Base-by-base conservation (phyloP, 2,329 filamentous ascomycete species). In the Berkeleyomyces rouxiae region DNA sequence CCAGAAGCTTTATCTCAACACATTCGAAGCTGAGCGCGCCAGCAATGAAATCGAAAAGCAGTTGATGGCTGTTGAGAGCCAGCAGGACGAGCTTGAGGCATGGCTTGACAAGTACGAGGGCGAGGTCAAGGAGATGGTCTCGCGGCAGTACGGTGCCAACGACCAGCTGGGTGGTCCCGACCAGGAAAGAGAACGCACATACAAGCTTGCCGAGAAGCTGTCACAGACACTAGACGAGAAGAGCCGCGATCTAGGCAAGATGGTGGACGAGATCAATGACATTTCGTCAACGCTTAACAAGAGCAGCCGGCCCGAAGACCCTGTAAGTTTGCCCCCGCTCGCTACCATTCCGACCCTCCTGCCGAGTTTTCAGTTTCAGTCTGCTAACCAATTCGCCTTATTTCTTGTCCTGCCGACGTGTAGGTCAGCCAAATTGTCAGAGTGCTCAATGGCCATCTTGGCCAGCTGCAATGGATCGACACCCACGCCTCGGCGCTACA, bases 181-280 rank as follows among this genome's bases (percentile, higher is more conserved):
- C 71, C 90, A 95, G 74, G 93, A 99, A 76, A 85, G 93, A 58
- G 93, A 99, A 79, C 82, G 87, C 72, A 97, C 92, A 67, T 96
- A 97, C 77, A 95, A 96, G 79, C 78, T 95, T 61, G 93, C 93
- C 1, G 93, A 99, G 78, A 93, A 90, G 73, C 80, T 96, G 67
- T 90, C 90, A 9, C 89, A 95, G 71, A 84, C 89, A 67, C 78
- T 99, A 67, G 91, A 95, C 64, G 90, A 95, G 68, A 95, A 97
- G 83, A 90, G 90, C 70, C 88, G 90, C 71, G 90, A 96, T 71
- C 78, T 99, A 66, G 85, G 84, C 58, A 92, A 90, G 75, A 97
- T 99, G 90, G 95, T 99, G 68, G 91, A 95, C 71, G 93, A 97
- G 74, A 95, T 99, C 71, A 99, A 99, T 72, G 84, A 86, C 68